These are phyloP conservation scores for Quercus alba DNA, from an alignment of 306 rosid species.

Conservation along the genomic window DNA sequence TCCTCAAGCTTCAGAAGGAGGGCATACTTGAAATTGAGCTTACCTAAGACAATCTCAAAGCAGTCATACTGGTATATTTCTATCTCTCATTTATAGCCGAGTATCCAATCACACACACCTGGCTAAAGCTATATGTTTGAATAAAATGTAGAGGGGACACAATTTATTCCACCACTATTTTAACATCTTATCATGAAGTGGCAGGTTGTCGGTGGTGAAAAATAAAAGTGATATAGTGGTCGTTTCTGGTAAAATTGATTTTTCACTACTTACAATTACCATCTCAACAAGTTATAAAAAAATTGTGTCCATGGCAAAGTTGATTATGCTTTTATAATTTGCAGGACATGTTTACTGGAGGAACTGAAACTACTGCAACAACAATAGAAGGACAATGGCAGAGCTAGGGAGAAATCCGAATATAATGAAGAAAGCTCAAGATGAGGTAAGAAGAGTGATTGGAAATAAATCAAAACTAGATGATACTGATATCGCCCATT, in stretches of 20 bases:
- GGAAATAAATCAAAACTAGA: conserved; percentile 14
- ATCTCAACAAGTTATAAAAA: too few species aligned
- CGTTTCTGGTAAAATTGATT: too few species aligned
- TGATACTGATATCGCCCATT: conserved; percentile 6
- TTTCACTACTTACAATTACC: too few species aligned
- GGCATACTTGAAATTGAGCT: conserved; percentile 4
- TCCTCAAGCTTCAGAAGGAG: conserved; percentile 16
- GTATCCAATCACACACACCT: too few species aligned
- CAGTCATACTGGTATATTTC: conserved; percentile 16
- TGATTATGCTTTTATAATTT: too few species aligned
- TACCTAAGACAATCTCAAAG: conserved; percentile 14
- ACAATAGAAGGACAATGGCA: conserved; percentile 26
- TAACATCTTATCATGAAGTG: too few species aligned
- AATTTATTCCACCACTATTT: too few species aligned
- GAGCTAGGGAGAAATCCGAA: conserved; percentile 22
- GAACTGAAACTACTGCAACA: conserved; percentile 16
- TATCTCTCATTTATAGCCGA: not conserved
- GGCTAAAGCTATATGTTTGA: too few species aligned
- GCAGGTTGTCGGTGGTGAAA: too few species aligned
- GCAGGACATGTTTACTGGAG: conserved; percentile 28
- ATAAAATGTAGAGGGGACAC: too few species aligned
- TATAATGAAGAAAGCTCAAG: conserved; percentile 30
- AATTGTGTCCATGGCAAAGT: too few species aligned
- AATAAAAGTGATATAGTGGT: too few species aligned
- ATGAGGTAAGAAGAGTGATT: conserved; percentile 28